A percentile compares a stretch with the other conserved stretches of the same genome.
These are phyloP conservation scores for Solanum tarijense DNA, from an alignment of 257 asterid genomes.

Conservation along the genomic window DNA sequence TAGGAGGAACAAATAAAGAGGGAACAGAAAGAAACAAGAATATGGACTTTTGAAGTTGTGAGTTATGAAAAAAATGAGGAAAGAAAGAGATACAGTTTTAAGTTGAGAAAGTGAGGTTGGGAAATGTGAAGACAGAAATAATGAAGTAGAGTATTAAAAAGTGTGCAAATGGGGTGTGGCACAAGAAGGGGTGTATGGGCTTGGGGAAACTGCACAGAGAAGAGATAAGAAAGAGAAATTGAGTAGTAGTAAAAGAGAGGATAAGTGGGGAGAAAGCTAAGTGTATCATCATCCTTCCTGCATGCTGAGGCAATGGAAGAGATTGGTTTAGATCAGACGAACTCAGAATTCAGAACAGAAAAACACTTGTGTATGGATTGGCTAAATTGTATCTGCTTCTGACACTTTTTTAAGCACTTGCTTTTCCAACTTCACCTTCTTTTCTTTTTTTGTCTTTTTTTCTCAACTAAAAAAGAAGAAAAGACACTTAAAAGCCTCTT, in stretches of 20 bases:
- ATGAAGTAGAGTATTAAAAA: slow-evolving; percentile 17
- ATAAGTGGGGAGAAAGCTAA: slow-evolving; percentile 15
- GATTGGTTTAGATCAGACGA: slow-evolving; percentile 18
- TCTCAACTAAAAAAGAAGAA: neutral
- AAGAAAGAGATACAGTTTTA: neutral
- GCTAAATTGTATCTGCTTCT: slow-evolving; percentile 25
- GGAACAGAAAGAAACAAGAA: slow-evolving; percentile 7
- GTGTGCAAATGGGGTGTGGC: slow-evolving; percentile 31
- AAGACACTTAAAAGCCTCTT: neutral
- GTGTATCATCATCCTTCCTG: slow-evolving; percentile 12
- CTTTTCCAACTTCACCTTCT: neutral
- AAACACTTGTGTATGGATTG: slow-evolving; percentile 11
- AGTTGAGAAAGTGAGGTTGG: slow-evolving; percentile 19
- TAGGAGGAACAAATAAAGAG: neutral
- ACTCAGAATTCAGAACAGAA: neutral
- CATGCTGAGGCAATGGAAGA: slow-evolving; percentile 25
- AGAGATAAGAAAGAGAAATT: slow-evolving; percentile 16
- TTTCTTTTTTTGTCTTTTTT: neutral
- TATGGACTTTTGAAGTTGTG: neutral
- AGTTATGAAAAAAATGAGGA: neutral
- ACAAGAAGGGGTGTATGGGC: slow-evolving; percentile 40
- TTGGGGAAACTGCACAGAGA: slow-evolving; percentile 12
- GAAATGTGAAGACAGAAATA: slow-evolving; percentile 24
- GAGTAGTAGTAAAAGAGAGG: neutral
- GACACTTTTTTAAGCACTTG: slow-evolving; percentile 1